Evolutionary conservation across 108 stramenopile genomes (phyloP), one percentile per base, ranked within the genome.

Genomic region (Skeletonema menzelii): DNA sequence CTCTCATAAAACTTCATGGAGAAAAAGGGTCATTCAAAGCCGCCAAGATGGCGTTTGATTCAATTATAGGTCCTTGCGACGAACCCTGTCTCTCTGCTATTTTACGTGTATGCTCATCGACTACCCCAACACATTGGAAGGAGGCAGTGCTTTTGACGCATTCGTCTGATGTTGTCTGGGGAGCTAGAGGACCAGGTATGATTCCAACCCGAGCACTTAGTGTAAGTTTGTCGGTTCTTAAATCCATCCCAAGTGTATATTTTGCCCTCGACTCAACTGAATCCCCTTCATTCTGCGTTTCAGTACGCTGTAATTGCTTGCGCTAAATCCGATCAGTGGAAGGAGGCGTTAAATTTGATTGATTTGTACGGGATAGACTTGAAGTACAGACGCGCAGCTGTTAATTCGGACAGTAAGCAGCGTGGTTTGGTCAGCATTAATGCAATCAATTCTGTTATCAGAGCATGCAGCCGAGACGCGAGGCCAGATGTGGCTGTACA

Each of bases 401-500:
- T 17, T 5, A 65, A 11, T 4, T 38, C 7, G n/a, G 34, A 19
- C 4, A 31, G 35, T 34, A 26, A 58, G 26, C 46, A 55, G 37
- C 46, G 70, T 27, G 69, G 27, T 20, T 20, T 64, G 17, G 38
- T 83, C 11, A 65, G 63, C 7, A 63, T 82, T 24, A 59, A 27
- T 5, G 85, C 91, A 3, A 27, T 89, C 47, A 89, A 92, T 60
- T 67, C 87, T 20, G 62, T 92, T 28, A 92, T 92, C 19, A 55
- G 79, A 6, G 84, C 88, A 22, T 88, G 87, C 47, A 87, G 91
- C 3, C 68, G 91, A 65, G 68, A 60, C 5, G 78, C 75, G 56
- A 77, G 88, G n/a, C 83, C 91, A 0, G 88, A 89, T 60, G 74
- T 88, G 6, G 85, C 88, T 4, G 68, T 92, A 4, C 59, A 79